Base-by-base conservation (phyloP, 345 rosid genomes). In the Citrus glauca region DNA sequence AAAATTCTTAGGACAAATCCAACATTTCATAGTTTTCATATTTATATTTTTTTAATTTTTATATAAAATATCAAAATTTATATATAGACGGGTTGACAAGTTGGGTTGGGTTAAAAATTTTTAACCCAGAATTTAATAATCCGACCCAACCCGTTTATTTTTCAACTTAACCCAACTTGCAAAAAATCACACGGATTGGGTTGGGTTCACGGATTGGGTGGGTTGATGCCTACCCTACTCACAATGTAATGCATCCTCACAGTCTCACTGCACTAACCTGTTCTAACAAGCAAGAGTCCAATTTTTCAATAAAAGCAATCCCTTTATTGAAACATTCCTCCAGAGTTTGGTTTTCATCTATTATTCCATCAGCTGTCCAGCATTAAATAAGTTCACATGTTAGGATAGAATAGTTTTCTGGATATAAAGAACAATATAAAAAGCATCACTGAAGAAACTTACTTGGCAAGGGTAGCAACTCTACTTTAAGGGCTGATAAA, bases 251-350 rank as follows among this genome's bases (percentile, higher is more conserved):
- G 89, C 84, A 86, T 79, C 80, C 68, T 84, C 38, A 82, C 78
- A 5, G 82, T 80, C 55, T 82, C 81, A 3, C 8, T 17, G 50
- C 80, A 11, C 6, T 77, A 32, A 85, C 89, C 7, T 75, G 71
- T 53, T 84, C 89, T n/a, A 86, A 63, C 84, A 84, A 66, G 77
- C 87, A 86, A 38, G 32, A 80, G 22, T 84, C 87, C 60, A 86
- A 77, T 24, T 48, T 72, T 69, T 84, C 87, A 16, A 82, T 22
- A 66, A 84, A 70, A 56, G 82, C 55, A 28, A 68, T 77, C 24
- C 87, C 84, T 20, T 56, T 70, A 60, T 77, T 80, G 59, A 67
- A 72, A 38, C 79, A 72, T n/a, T 81, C 74, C 56, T 83, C 85
- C 19, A 77, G 33, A 32, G 32, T 30, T 30, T 30, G 4, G 32